Evolutionary conservation across 345 rosid species (phyloP), one percentile per base, ranked within the genome.

Genomic region (Murraya koenigii): DNA sequence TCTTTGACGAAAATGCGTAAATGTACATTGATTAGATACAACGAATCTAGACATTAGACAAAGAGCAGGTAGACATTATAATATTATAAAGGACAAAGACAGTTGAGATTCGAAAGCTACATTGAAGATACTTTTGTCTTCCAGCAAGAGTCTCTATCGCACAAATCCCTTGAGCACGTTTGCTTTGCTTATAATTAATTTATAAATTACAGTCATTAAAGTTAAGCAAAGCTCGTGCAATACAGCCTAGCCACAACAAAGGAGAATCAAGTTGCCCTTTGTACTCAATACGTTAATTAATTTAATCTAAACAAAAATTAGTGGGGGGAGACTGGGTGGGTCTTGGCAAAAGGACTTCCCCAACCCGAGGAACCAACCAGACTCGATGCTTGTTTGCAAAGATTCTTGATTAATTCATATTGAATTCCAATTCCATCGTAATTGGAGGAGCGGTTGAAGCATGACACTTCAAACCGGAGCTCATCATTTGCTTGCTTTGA

Each of bases 341-440:
- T 10, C 7, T 23, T 0, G 15, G 2, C 69, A 65, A n/a, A 20
- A 22, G 44, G 41, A 8, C 44, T 87, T 88, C 93, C 90, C 79
- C 76, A 75, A 72, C 73, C 78, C 67, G 78, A 75, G 92, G 92
- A 90, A 77, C 89, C 85, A 86, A 86, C 84, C 67, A 56, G 2
- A 33, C 49, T 44, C 6, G 10, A 20, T 4, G 8, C 35, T 61
- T 65, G n/a, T 77, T 54, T 8, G 3, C 32, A 14, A 62, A 79
- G 81, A 77, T 75, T 78, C 77, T 72, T 52, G 1, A 35, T 39
- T n/a, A 22, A 39, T 11, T 20, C 36, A 61, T 23, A 39, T 70
- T 49, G 15, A 62, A 55, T 49, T 32, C n/a, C 17, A 60, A 71
- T 72, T 72, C 77, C 80, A 23, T 58, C 30, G 17, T 56, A 20